Evolutionary conservation across 192 early-diverging fungal genomes (phyloP).

Genomic region (Backusella psychrophila): DNA sequence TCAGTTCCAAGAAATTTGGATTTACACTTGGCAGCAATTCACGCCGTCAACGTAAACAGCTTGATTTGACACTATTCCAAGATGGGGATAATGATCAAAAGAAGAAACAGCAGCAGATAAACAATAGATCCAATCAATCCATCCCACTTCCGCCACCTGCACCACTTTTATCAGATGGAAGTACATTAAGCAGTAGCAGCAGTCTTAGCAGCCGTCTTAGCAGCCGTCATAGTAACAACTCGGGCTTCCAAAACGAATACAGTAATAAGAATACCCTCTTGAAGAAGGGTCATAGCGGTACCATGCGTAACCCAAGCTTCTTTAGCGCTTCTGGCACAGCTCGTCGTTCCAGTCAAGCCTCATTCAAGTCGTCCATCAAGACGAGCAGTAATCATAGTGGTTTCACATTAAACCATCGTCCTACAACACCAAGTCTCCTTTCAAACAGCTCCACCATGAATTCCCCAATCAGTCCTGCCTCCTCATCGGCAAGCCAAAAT

Average conservation of each 20-base stretch:
- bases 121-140: neutral
- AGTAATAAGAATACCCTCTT: neutral
- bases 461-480: neutral
- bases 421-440: slow-evolving; percentile 24
- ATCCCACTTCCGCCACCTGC: neutral
- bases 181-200: slow-evolving; percentile 25
- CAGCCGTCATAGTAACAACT: neutral
- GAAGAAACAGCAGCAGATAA: neutral
- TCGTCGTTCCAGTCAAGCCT: slow-evolving; percentile 20
- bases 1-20: slow-evolving; percentile 17
- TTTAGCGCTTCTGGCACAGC: neutral
- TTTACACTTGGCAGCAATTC: slow-evolving; percentile 18
- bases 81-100: neutral
- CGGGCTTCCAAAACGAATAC: neutral
- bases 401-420: slow-evolving; percentile 10
- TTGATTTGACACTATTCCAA: slow-evolving; percentile 27
- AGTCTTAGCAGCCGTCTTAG: slow-evolving; percentile 7
- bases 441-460: slow-evolving; percentile 28
- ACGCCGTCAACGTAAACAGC: slow-evolving; percentile 19
- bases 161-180: slow-evolving; percentile 18
- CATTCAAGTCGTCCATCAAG: slow-evolving; percentile 14
- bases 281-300: neutral
- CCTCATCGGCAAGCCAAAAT: neutral
- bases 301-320: neutral
- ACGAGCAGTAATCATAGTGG: slow-evolving; percentile 13